These are phyloP conservation scores for Claviceps fusiformis DNA, from an alignment of 2,329 filamentous ascomycete genomes.

Conservation along the genomic window DNA sequence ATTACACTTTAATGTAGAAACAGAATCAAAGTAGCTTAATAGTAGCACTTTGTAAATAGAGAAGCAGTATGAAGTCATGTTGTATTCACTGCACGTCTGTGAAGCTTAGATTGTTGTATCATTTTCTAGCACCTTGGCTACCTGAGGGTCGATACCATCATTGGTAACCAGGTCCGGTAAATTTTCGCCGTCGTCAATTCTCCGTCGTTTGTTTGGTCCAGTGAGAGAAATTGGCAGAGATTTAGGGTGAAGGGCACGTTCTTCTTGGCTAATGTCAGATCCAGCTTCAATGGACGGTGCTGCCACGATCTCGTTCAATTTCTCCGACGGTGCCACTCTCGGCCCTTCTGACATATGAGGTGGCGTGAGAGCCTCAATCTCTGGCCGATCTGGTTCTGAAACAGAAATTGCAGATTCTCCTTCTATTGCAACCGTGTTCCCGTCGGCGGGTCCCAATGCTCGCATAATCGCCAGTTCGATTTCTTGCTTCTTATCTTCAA, in stretches of 20 bases:
- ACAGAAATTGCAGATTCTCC: slow-evolving; percentile 31
- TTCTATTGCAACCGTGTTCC: slow-evolving; percentile 32
- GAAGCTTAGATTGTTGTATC: slow-evolving; percentile 6
- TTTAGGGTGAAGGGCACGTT: slow-evolving; percentile 31
- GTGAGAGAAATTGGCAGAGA: slow-evolving; percentile 35
- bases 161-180: slow-evolving; percentile 41
- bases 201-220: slow-evolving; percentile 42
- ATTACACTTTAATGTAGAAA: no score
- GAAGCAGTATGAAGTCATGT: no score
- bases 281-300: slow-evolving; percentile 13
- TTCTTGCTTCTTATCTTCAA: slow-evolving; percentile 71
- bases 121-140: slow-evolving; percentile 40
- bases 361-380: slow-evolving; percentile 80
- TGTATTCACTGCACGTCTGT: no score
- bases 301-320: slow-evolving; percentile 8
- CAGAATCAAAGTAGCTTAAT: no score
- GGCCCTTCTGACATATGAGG: slow-evolving; percentile 40
- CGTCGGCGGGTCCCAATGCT: slow-evolving; percentile 52
- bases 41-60: no score
- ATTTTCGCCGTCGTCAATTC: slow-evolving; percentile 36
- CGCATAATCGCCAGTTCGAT: slow-evolving; percentile 88
- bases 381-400: slow-evolving; percentile 57
- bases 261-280: slow-evolving; percentile 27
- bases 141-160: slow-evolving; percentile 43
- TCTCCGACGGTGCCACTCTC: slow-evolving; percentile 6